These are phyloP conservation scores for Apiotrichum siamense DNA, from an alignment of 1,284 basidiomycete genomes.

Conservation along the genomic window DNA sequence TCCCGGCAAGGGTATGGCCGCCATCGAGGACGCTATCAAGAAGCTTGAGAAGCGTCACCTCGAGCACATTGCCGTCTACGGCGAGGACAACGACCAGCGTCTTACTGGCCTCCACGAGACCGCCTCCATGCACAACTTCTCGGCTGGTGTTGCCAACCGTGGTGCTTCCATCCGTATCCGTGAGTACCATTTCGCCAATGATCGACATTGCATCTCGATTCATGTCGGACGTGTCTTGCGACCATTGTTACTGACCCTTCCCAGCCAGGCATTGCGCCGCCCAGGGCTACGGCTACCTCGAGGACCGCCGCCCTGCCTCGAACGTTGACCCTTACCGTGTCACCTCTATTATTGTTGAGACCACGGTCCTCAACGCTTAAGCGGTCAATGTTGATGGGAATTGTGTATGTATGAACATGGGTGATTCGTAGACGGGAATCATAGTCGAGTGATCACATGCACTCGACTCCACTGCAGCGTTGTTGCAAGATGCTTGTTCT, in stretches of 20 bases:
- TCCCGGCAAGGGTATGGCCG: slow-evolving; percentile 80
- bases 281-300: slow-evolving; percentile 92
- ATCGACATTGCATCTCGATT: too few relatives aligned
- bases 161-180: slow-evolving; percentile 67
- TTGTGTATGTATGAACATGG: slow-evolving; percentile 9
- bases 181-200: neutral
- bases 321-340: slow-evolving; percentile 88
- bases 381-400: neutral
- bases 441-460: too few relatives aligned
- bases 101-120: slow-evolving; percentile 92
- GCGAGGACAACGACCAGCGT: slow-evolving; percentile 90
- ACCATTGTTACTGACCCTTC: too few relatives aligned
- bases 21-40: slow-evolving; percentile 89
- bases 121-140: slow-evolving; percentile 87
- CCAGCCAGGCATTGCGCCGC: slow-evolving; percentile 84
- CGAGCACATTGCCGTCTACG: slow-evolving; percentile 94
- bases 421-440: too few relatives aligned
- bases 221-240: neutral
- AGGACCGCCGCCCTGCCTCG: slow-evolving; percentile 92
- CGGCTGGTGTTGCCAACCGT: slow-evolving; percentile 93
- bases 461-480: too few relatives aligned
- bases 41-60: slow-evolving; percentile 76
- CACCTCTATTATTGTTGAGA: slow-evolving; percentile 82
- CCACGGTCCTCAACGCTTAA: slow-evolving; percentile 54
- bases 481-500: neutral